A percentile compares a stretch with the other conserved stretches of the same genome.
Evolutionary conservation across 768 basidiomycete genomes (phyloP).

Genomic region (Xerocomus brunneocitrinus): DNA sequence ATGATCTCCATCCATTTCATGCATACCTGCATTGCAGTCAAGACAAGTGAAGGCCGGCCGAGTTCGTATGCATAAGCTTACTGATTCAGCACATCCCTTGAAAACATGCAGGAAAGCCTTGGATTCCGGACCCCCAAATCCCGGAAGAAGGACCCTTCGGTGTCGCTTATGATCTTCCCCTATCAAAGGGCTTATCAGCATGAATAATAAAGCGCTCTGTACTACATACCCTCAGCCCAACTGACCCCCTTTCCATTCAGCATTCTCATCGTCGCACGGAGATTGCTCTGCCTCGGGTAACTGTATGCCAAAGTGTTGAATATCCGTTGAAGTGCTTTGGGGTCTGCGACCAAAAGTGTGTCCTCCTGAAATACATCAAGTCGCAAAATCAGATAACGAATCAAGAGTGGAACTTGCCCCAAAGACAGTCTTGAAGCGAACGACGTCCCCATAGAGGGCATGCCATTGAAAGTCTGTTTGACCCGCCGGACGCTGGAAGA

Average conservation of each 20-base stretch:
- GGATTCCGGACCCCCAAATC: constrained; percentile 49
- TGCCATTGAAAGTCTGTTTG: constrained; percentile 30
- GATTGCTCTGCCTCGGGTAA: constrained; percentile 35
- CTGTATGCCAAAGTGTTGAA: constrained; percentile 36
- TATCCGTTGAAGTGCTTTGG: constrained; percentile 41
- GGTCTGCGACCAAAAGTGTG: constrained; percentile 43
- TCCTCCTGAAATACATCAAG: constrained; percentile 34
- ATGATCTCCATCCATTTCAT: constrained; percentile 24
- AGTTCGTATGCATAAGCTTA: constrained; percentile 4
- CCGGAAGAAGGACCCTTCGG: constrained; percentile 50
- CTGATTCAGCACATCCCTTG: constrained; percentile 31
- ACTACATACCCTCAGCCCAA: constrained; percentile 38
- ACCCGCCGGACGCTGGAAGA: constrained; percentile 26
- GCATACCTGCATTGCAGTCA: constrained; percentile 14
- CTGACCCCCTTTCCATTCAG: constrained; percentile 33
- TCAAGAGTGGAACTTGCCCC: constrained; percentile 15
- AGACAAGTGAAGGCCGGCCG: neutral
- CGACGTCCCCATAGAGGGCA: constrained; percentile 24
- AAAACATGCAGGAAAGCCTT: constrained; percentile 50
- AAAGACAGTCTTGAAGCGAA: constrained; percentile 27
- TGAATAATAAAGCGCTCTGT: constrained; percentile 5
- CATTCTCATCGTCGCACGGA: constrained; percentile 14
- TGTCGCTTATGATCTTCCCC: constrained; percentile 50
- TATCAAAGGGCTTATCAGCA: constrained; percentile 2
- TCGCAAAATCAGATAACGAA: constrained; percentile 4